Conservation (phyloP, 2,329 filamentous ascomycete species). For the Trichoderma pleuroti region DNA sequence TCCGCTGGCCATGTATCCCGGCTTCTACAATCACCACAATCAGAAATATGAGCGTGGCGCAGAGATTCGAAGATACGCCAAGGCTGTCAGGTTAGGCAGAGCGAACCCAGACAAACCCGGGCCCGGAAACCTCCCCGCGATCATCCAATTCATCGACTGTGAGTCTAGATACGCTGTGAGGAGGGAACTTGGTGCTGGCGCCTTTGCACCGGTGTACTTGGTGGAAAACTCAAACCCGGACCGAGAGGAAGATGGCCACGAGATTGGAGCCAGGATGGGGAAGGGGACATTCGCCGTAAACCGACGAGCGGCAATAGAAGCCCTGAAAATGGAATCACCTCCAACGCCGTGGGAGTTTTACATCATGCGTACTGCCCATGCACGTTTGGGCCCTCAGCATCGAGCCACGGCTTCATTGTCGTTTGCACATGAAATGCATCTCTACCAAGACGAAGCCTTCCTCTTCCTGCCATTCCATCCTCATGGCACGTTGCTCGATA, state of each 20-base stretch:
- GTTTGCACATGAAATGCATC: constrained; percentile 82
- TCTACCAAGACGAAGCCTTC: constrained; percentile 87
- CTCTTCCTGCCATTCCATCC: constrained; percentile 82
- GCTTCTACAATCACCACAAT: constrained; percentile 71
- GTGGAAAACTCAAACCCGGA: constrained; percentile 66
- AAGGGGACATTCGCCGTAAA: constrained; percentile 57
- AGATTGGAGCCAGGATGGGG: constrained; percentile 54
- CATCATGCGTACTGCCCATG: constrained; percentile 80
- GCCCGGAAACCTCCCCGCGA: constrained; percentile 55
- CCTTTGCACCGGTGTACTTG: constrained; percentile 93
- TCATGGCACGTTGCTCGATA: constrained; percentile 89
- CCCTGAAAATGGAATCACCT: constrained; percentile 90
- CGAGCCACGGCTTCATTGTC: constrained; percentile 76
- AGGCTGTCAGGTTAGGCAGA: constrained; percentile 58
- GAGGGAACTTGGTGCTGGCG: constrained; percentile 84
- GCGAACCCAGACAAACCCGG: constrained; percentile 59
- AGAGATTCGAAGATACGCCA: constrained; percentile 81
- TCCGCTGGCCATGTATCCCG: constrained; percentile 68
- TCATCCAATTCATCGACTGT: constrained; percentile 64
- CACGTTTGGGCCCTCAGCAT: constrained; percentile 66
- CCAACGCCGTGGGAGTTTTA: constrained; percentile 94
- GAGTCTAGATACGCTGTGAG: constrained; percentile 71
- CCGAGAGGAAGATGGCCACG: constrained; percentile 42
- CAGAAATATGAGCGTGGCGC: constrained; percentile 61
- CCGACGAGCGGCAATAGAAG: constrained; percentile 64